These are phyloP conservation scores for Aeschynomene evenia DNA, from an alignment of 306 rosid species.

Conservation along the genomic window DNA sequence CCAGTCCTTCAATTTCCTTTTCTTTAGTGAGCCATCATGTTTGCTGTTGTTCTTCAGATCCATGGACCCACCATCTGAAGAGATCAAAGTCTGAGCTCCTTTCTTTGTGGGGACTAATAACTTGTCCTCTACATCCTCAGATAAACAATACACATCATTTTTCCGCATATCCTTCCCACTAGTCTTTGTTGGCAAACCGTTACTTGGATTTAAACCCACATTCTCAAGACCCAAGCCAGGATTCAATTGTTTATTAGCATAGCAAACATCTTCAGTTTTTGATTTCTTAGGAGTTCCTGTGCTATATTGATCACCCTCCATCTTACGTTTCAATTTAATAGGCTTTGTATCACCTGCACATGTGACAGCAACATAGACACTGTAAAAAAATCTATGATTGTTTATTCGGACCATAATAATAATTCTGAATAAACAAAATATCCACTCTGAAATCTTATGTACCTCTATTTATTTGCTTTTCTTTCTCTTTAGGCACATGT, in stretches of 20 bases:
- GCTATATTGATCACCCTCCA: constrained; percentile 48
- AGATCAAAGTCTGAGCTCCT: constrained; percentile 42
- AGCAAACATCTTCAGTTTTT: constrained; percentile 41
- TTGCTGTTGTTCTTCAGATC: constrained; percentile 24
- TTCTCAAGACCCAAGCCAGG: constrained; percentile 39
- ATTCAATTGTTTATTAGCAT: constrained; percentile 35
- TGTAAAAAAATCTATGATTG: constrained; percentile 1
- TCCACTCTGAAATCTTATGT: constrained; percentile 25
- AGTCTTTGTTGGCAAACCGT: constrained; percentile 37
- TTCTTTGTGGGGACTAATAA: constrained; percentile 43
- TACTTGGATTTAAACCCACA: constrained; percentile 40
- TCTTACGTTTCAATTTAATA: constrained; percentile 50
- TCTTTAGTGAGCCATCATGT: constrained; percentile 43
- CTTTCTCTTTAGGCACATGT: constrained; percentile 44
- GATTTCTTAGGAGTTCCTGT: constrained; percentile 46
- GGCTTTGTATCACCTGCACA: constrained; percentile 47
- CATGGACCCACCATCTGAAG: constrained; percentile 39
- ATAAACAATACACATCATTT: constrained; percentile 44
- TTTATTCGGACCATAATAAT: constrained; percentile 13
- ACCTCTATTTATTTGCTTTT: constrained; percentile 50
- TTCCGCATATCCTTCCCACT: constrained; percentile 45
- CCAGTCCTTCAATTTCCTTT: constrained; percentile 58
- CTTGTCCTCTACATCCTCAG: constrained; percentile 39
- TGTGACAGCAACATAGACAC: neutral
- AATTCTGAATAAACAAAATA: constrained; percentile 6